Evolutionary conservation across 1,139 yeast genomes (phyloP).

Genomic region (Lodderomyces jiufengensis): DNA sequence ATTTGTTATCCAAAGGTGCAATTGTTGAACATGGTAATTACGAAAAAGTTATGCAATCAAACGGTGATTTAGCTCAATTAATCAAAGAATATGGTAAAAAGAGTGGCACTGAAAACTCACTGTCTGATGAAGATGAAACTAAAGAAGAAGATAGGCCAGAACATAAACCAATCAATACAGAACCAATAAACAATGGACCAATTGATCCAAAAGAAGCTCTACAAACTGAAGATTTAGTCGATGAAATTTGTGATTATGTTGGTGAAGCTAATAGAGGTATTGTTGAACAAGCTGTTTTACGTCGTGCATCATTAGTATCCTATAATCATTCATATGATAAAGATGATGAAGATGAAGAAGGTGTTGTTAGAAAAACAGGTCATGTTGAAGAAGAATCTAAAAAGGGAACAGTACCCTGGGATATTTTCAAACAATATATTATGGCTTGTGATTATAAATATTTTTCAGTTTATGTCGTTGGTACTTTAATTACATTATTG

Average conservation of each 20-base stretch:
- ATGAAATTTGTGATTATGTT: conserved; percentile 14
- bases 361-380: conserved; percentile 22
- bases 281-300: conserved; percentile 11
- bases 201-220: conserved; percentile 1
- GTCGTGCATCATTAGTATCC: conserved; percentile 23
- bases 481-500: conserved; percentile 18
- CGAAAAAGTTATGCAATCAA: conserved; percentile 26
- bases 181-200: not conserved
- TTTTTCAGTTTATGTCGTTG: conserved; percentile 23
- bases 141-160: conserved; percentile 35
- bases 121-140: conserved; percentile 26
- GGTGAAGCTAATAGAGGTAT: conserved; percentile 31
- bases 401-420: conserved; percentile 33
- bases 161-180: conserved; percentile 13
- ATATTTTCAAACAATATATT: conserved; percentile 30
- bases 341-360: conserved; percentile 14
- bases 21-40: conserved; percentile 32
- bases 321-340: conserved; percentile 20
- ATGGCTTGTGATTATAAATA: conserved; percentile 33
- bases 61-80: conserved; percentile 25
- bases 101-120: conserved; percentile 21
- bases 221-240: conserved; percentile 19
- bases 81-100: conserved; percentile 26
- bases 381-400: conserved; percentile 27
- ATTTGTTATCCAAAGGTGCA: conserved; percentile 22